Evolutionary conservation across 1,284 basidiomycete genomes (phyloP), one percentile per base, ranked within the genome.

Genomic region (Mycosarcoma mackinlayi): DNA sequence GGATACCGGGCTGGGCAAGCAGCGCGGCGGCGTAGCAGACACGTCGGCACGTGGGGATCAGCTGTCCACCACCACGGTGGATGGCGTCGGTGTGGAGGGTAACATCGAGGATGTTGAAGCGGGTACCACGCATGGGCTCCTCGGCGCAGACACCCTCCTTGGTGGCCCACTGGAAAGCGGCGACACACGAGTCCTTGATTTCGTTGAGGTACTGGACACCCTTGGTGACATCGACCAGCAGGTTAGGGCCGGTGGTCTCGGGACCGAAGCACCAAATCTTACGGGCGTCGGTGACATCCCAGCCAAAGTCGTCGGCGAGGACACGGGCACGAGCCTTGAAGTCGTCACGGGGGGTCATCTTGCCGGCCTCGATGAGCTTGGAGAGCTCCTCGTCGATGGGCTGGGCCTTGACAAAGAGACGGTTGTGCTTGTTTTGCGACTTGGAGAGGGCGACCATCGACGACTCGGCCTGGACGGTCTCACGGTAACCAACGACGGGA

Each of bases 251-350:
- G 76, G 92, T 94, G 58, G 93, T 97, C 80, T 99, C 96, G 75
- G 96, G 96, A 81, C 95, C 95, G 88, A 99, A 98, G 86, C 92
- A 93, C 96, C 96, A 98, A 83, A 98, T 98, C 89, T 97, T 98
- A 84, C 96, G 89, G 78, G 96, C 96, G 83, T 98, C 96, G 70
- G 95, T 96, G 78, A 98, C 94, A 85, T 98, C 96, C 96, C 96
- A 98, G 67, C 93, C 93, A 84, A 87, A 92, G 78, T 97, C 93
- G 85, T 99, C 96, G 67, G 96, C 95, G 73, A 99, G 89, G 83
- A 93, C 83, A 87, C 96, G 93, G 53, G 94, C 96, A 81, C 96
- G 93, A 76, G 88, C 85, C 88, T 98, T 98, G 89, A 92, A 94
- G 89, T 98, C 96, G 85, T 98, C 96, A 85, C 96, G 92, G 57